Evolutionary conservation across 257 asterid species (phyloP), one percentile per base, ranked within the genome.

Genomic region (Echites panduratus): DNA sequence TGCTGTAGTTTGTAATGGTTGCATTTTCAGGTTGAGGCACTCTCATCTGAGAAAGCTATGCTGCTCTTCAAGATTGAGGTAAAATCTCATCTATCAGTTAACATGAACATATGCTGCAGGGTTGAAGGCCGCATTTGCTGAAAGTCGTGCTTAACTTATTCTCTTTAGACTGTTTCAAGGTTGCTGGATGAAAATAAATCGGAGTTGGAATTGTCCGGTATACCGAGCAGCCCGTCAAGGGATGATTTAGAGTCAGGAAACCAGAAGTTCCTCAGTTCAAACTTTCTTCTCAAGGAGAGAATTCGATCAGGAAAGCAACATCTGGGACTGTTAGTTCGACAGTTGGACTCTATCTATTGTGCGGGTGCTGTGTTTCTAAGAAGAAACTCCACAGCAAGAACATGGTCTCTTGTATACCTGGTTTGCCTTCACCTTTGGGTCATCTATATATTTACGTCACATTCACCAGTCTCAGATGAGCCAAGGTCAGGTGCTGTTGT

Each of bases 401-500:
- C 81, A n/a, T 88, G 91, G 88, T 70, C 87, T 27, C 14, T 86
- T n/a, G 85, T 89, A 76, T 94, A 94, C 84, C 77, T 94, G 49
- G 85, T 73, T 5, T 89, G 89, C 79, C 97, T 91, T 84, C 97
- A 94, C 77, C 79, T 94, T 19, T 94, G 97, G 98, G 98, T 85
- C 70, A 45, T 86, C 49, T 91, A 91, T 80, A 91, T 91, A 73
- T 81, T 93, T 26, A 84, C 52, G 79, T 85, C 96, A 11, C 94
- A 87, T 77, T 80, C 96, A 69, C 81, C 89, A 1, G 92, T 74
- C 13, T 70, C 96, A 1, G 84, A 87, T 7, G 91, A 88, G 59
- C 66, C 74, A 35, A 73, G 27, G 5, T 81, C 83, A 35, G 89
- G 89, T 59, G 89, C 87, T 10, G 84, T 86, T 52, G 32, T 93